Percentiles rank a stretch among this genome's conserved stretches.
These are phyloP conservation scores for Chloromonas sp. DNA, from an alignment of 163 green algal genomes.

Conservation along the genomic window DNA sequence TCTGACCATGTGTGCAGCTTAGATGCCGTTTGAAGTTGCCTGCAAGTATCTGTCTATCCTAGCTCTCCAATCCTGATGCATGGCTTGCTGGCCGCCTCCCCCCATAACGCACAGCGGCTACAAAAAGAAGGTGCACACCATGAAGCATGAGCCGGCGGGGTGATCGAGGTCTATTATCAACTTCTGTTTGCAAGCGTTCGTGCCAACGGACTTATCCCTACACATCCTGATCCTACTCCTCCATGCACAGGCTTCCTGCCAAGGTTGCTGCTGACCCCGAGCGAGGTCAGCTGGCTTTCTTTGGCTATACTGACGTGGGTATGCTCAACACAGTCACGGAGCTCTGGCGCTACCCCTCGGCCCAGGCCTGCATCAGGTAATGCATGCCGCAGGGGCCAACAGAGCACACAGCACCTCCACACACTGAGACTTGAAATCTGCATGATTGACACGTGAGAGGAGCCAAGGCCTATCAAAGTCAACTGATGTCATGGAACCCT, in stretches of 20 bases:
- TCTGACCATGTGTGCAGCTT: too few relatives aligned
- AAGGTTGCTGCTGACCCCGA: conserved; percentile 61
- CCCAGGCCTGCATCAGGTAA: conserved; percentile 53
- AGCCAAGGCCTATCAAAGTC: not conserved
- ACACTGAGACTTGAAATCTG: not conserved
- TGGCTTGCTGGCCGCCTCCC: too few relatives aligned
- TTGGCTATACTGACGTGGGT: conserved; percentile 60
- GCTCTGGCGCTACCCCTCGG: conserved; percentile 68
- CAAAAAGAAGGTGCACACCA: too few relatives aligned
- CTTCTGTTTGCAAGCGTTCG: too few relatives aligned
- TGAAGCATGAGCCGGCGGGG: too few relatives aligned
- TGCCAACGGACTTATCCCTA: too few relatives aligned
- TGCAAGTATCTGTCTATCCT: too few relatives aligned
- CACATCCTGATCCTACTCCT: too few relatives aligned
- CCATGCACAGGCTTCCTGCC: conserved; percentile 42
- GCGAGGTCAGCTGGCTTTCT: conserved; percentile 49
- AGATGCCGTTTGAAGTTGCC: too few relatives aligned
- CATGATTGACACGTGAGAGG: not conserved
- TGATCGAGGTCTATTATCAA: too few relatives aligned
- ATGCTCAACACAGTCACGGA: conserved; percentile 78
- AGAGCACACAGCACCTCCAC: not conserved
- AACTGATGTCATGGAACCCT: not conserved
- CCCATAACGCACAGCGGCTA: too few relatives aligned
- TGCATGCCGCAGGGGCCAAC: not conserved
- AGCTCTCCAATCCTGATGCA: too few relatives aligned